Conservation (phyloP, 2,329 filamentous ascomycete species). For the Curvularia lunata region DNA sequence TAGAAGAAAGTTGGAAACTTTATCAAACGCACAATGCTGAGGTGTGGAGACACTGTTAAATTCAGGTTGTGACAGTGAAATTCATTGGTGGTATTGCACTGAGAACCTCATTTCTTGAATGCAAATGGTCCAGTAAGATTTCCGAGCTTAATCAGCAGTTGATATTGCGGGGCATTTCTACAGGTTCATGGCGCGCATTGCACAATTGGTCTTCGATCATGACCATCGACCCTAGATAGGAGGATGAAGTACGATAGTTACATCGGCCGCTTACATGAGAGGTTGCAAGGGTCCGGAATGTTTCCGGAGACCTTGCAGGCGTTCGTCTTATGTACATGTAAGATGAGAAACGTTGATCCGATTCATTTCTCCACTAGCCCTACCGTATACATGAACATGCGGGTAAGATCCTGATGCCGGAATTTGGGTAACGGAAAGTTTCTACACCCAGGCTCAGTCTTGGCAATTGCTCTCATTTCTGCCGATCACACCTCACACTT, state of each 20-base stretch:
- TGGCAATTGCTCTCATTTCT: not conserved
- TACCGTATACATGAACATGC: not conserved
- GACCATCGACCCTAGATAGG: too few species aligned
- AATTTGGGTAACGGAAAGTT: not conserved
- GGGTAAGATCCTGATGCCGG: too few species aligned
- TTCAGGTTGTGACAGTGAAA: too few species aligned
- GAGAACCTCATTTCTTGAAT: not conserved
- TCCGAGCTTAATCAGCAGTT: not conserved
- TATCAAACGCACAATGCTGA: not conserved
- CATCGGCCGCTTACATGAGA: not conserved
- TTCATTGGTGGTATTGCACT: not conserved
- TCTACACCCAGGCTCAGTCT: not conserved
- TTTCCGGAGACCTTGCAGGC: not conserved
- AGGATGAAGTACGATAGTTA: too few species aligned
- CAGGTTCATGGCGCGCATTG: too few species aligned
- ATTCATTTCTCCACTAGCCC: not conserved
- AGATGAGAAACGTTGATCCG: not conserved
- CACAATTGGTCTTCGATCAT: not conserved
- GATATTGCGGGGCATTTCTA: not conserved
- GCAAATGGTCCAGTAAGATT: not conserved
- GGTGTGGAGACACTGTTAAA: not conserved
- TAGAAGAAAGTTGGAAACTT: not conserved
- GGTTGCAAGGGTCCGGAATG: not conserved
- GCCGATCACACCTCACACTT: too few species aligned
- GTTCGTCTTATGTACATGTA: not conserved